phyloP scores from a whole-genome alignment of 441 rosid species.

The Flueggea neowawraea region DNA sequence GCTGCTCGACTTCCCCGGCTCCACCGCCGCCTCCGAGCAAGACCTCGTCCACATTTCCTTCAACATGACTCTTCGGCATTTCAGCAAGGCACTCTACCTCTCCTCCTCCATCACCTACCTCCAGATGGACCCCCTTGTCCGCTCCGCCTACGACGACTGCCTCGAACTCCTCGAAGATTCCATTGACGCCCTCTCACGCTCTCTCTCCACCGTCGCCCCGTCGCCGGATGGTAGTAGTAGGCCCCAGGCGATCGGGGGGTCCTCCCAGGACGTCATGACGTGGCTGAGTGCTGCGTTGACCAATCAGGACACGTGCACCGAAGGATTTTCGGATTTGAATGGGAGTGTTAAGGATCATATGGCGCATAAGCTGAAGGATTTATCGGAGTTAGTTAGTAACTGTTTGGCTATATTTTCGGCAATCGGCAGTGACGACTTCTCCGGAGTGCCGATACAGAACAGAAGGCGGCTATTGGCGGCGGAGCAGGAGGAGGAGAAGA shows the following conservation, averaged over 20 bases:
- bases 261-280: constrained; percentile 63
- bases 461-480: constrained; percentile 39
- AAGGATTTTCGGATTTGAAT: constrained; percentile 55
- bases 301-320: constrained; percentile 88
- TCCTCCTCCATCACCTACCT: constrained; percentile 45
- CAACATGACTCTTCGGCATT: constrained; percentile 80
- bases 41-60: constrained; percentile 89
- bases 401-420: constrained; percentile 71
- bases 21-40: constrained; percentile 47
- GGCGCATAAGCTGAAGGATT: constrained; percentile 45
- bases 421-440: constrained; percentile 40
- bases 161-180: constrained; percentile 89
- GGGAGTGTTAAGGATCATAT: constrained; percentile 70
- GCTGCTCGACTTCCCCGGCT: constrained; percentile 66
- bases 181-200: constrained; percentile 62
- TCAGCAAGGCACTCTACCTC: constrained; percentile 66
- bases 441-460: constrained; percentile 86
- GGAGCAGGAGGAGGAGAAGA: constrained; percentile 2
- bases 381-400: constrained; percentile 86
- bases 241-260: constrained; percentile 16
- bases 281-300: constrained; percentile 95
- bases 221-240: constrained; percentile 5
- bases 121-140: constrained; percentile 54
- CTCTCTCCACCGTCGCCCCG: constrained; percentile 47
- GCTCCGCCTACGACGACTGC: constrained; percentile 85